Conservation (phyloP, 2,329 filamentous ascomycete species). For the Ophiocordyceps sinensis region DNA sequence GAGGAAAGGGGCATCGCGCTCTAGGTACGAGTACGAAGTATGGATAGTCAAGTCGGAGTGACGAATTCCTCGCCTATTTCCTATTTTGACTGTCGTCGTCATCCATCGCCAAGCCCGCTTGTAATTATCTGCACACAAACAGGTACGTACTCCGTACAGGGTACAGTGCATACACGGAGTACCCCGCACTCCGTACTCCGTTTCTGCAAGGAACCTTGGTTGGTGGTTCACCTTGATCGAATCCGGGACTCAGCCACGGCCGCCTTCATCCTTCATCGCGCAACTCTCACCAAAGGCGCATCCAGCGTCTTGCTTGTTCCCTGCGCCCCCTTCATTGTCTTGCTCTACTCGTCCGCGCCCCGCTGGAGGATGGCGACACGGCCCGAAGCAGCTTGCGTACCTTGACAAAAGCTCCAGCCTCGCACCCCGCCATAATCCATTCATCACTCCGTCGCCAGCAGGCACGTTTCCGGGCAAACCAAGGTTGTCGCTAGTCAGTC, state of each 20-base stretch:
- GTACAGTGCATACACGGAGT: too few species aligned
- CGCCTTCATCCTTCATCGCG: not conserved
- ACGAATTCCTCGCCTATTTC: too few species aligned
- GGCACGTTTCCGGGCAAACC: not conserved
- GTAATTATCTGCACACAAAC: too few species aligned
- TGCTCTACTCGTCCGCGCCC: not conserved
- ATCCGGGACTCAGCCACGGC: not conserved
- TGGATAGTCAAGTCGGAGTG: not conserved
- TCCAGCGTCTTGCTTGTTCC: not conserved
- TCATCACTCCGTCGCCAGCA: not conserved
- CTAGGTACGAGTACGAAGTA: too few species aligned
- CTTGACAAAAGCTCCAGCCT: slow-evolving; percentile 3
- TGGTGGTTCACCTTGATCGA: not conserved
- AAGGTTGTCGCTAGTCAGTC: too few species aligned
- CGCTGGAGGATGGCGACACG: slow-evolving; percentile 9
- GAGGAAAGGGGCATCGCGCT: not conserved
- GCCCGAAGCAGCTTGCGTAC: slow-evolving; percentile 4
- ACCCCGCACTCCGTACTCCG: too few species aligned
- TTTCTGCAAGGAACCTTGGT: too few species aligned
- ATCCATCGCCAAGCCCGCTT: not conserved
- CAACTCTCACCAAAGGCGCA: not conserved
- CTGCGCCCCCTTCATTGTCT: not conserved
- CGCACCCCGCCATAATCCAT: not conserved
- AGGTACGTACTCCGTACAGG: too few species aligned
- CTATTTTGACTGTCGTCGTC: not conserved